phyloP scores from a whole-genome alignment of 2,329 filamentous ascomycete species.

The Colletotrichum acutatum region DNA sequence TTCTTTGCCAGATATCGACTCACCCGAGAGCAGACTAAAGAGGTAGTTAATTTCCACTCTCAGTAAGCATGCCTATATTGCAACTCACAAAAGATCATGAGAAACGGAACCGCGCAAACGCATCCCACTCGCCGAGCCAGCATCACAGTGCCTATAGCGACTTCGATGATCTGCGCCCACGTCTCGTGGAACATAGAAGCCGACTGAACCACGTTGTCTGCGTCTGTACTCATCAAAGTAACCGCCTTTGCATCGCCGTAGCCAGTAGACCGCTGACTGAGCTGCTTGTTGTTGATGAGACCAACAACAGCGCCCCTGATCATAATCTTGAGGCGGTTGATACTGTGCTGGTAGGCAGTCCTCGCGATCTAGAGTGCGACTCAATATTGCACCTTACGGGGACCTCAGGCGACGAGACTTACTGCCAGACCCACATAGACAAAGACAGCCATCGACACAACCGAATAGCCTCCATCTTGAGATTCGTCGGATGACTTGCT shows the following conservation, averaged over 20 bases:
- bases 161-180: slow-evolving; percentile 38
- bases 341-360: neutral
- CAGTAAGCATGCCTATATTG: too few species aligned
- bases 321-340: slow-evolving; percentile 21
- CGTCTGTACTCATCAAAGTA: slow-evolving; percentile 35
- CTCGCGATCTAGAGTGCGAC: neutral
- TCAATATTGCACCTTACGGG: neutral
- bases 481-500: neutral
- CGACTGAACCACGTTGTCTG: slow-evolving; percentile 24
- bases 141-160: slow-evolving; percentile 33
- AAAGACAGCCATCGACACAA: neutral
- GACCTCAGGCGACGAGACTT: neutral
- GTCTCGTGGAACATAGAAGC: slow-evolving; percentile 36
- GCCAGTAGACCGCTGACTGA: neutral
- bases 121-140: slow-evolving; percentile 38
- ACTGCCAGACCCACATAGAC: slow-evolving; percentile 21
- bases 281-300: slow-evolving; percentile 10
- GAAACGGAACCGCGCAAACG: slow-evolving; percentile 46
- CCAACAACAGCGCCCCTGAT: slow-evolving; percentile 7
- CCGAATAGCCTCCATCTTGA: neutral
- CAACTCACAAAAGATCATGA: slow-evolving; percentile 46
- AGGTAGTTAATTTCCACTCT: neutral
- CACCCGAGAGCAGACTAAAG: slow-evolving; percentile 10
- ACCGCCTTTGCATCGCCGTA: slow-evolving; percentile 12
- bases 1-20: slow-evolving; percentile 18